A percentile compares a stretch with the other conserved stretches of the same genome.
phyloP scores from a whole-genome alignment of 306 rosid species.

The Hippophae rhamnoides region DNA sequence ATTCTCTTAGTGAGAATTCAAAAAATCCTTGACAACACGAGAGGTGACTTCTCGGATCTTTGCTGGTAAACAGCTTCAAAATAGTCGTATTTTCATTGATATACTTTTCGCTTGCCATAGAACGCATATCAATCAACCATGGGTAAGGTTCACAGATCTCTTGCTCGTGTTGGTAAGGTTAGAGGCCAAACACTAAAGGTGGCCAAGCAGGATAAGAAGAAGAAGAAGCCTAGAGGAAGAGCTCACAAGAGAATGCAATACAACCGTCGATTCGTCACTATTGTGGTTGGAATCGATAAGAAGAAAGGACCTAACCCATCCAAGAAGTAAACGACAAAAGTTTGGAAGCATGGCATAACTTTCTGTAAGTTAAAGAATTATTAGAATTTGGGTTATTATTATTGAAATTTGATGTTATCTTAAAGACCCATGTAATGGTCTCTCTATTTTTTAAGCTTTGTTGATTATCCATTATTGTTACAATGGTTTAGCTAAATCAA shows the following conservation, averaged over 20 bases:
- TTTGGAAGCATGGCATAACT: neutral
- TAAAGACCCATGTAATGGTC: too few relatives aligned
- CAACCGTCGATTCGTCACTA: constrained; percentile 51
- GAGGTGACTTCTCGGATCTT: too few relatives aligned
- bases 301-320: constrained; percentile 30
- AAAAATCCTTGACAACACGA: too few relatives aligned
- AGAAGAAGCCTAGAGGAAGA: constrained; percentile 47
- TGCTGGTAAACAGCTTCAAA: too few relatives aligned
- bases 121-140: too few relatives aligned
- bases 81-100: too few relatives aligned
- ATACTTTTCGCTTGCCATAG: too few relatives aligned
- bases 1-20: too few relatives aligned
- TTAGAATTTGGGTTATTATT: neutral
- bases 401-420: neutral
- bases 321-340: constrained; percentile 16
- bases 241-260: constrained; percentile 50
- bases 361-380: neutral
- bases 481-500: too few relatives aligned
- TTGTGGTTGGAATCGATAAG: constrained; percentile 29
- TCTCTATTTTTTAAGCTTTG: too few relatives aligned
- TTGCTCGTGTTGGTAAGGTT: constrained; percentile 53
- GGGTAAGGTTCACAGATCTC: constrained; percentile 39
- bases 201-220: constrained; percentile 50
- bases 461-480: too few relatives aligned
- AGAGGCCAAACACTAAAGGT: constrained; percentile 49